Evolutionary conservation across 805 yeast genomes (phyloP).

Genomic region (Kluyveromyces dobzhanskii): DNA sequence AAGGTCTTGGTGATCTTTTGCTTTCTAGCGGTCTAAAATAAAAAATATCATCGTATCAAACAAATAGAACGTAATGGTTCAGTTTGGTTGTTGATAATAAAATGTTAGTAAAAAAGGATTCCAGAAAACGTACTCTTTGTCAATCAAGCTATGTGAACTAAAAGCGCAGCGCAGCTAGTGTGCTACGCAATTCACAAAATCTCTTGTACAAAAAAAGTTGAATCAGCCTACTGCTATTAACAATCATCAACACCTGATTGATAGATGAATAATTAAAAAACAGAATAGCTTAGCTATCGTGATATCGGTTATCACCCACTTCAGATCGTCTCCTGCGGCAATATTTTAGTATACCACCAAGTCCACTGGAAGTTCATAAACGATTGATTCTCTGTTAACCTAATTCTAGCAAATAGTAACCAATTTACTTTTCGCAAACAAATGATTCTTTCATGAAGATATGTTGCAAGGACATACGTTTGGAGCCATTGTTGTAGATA

Average conservation of each 20-base stretch:
- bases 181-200: neutral
- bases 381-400: neutral
- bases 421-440: constrained; percentile 1
- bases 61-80: constrained; percentile 18
- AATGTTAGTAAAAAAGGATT: constrained; percentile 6
- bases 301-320: constrained; percentile 1
- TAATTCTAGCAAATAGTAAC: constrained; percentile 5
- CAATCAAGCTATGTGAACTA: neutral
- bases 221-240: constrained; percentile 33
- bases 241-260: constrained; percentile 22
- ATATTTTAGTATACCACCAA: no score
- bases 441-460: no score
- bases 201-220: neutral
- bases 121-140: neutral
- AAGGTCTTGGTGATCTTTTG: constrained; percentile 80
- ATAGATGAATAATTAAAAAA: constrained; percentile 25
- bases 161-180: neutral
- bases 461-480: constrained; percentile 60
- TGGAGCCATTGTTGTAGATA: constrained; percentile 70
- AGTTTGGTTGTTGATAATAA: neutral
- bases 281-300: constrained; percentile 17
- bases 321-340: neutral
- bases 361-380: no score
- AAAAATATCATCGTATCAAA: constrained; percentile 3
- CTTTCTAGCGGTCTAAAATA: constrained; percentile 66